Conservation (phyloP, 148 eudicot species). For the Persicaria tinctoria region DNA sequence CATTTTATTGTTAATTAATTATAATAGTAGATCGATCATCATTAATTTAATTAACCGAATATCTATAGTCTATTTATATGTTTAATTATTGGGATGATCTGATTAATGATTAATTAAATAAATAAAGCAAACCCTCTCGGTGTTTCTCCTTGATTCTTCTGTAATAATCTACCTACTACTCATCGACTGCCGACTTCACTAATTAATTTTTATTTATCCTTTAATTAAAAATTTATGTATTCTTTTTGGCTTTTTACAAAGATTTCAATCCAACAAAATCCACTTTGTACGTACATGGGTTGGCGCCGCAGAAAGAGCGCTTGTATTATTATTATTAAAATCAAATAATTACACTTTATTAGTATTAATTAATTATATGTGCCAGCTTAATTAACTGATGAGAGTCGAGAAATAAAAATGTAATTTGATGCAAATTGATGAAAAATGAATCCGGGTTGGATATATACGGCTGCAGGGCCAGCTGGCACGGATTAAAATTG, state of each 20-base stretch:
- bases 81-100: too few species aligned
- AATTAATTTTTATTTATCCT: neutral
- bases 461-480: neutral
- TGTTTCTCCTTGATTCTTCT: too few species aligned
- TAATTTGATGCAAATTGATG: too few species aligned
- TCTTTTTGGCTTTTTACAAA: conserved; percentile 5
- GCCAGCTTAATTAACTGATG: conserved; percentile 1
- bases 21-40: too few species aligned
- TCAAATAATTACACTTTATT: too few species aligned
- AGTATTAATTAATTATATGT: neutral
- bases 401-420: neutral
- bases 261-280: conserved; percentile 8
- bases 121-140: too few species aligned
- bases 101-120: neutral
- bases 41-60: too few species aligned
- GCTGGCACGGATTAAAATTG: neutral
- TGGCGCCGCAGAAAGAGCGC: conserved; percentile 8
- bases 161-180: neutral
- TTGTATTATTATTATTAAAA: neutral
- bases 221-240: neutral
- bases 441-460: neutral
- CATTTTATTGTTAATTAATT: neutral
- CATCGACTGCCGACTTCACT: conserved; percentile 7
- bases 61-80: too few species aligned
- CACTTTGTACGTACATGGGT: conserved; percentile 1